Evolutionary conservation across 139 green algal genomes (phyloP), one percentile per base, ranked within the genome.

Genomic region (Pleodorina starrii): DNA sequence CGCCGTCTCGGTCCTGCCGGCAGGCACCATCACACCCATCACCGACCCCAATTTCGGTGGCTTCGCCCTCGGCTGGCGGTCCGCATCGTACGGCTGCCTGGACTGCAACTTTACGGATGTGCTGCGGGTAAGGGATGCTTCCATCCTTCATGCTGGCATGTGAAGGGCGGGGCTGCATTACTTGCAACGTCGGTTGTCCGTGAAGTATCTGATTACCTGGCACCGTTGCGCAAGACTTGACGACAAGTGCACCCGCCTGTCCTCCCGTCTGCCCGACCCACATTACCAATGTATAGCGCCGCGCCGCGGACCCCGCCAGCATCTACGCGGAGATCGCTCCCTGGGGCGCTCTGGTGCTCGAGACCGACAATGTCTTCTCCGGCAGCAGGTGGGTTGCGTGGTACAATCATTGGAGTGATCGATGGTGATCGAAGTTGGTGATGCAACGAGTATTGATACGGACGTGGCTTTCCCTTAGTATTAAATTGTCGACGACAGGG

Each of bases 41-140:
- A 54, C 76, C 1, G 35, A 83, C 59, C 29, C 66, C 46, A 19
- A 5, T 7, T 57, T 51, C 57, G 82, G 72, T 32, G 46, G 59
- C 59, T 74, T 90, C 23, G 29, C 44, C 1, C 9, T 43, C 17
- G 76, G 76, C 25, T 90, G 84, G 89, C 66, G 75, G 66, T 80
- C 46, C 1, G 76, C n/a, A 6, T 74, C 50, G 4, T 92, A 79
- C 88, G 88, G 90, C 60, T 92, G 84, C 80, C 2, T 68, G 27
- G 84, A 90, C 50, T 93, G 90, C 84, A 85, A 83, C 57, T 92
- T 92, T 59, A 77, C 68, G 9, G 90, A 93, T 82, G 38, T 29
- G 0, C 1, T 69, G n/a, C 74, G 87, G 66, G 87, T 91, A 29
- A 40, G 87, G 3, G 29, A 79, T 46, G 10, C n/a, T n/a, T n/a